phyloP scores from a whole-genome alignment of 805 yeast genomes.

The Blastobotrys mokoenaii region DNA sequence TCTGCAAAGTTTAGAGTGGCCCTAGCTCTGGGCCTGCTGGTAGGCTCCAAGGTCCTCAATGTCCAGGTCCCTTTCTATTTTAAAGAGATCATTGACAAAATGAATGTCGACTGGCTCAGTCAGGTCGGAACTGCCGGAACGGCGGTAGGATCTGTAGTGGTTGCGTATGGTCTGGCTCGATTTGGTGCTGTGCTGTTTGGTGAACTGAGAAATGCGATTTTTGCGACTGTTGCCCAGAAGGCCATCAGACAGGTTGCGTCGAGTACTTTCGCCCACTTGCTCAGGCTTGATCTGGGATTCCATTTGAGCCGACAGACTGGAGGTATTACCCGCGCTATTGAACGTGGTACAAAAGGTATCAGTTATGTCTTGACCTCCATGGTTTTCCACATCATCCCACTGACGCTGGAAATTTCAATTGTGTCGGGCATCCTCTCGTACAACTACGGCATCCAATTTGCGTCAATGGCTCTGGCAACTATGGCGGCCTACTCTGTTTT shows the following conservation, averaged over 20 bases:
- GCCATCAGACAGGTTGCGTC: slow-evolving; percentile 87
- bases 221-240: slow-evolving; percentile 90
- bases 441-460: slow-evolving; percentile 82
- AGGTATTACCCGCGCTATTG: slow-evolving; percentile 92
- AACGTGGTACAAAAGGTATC: slow-evolving; percentile 95
- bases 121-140: slow-evolving; percentile 60
- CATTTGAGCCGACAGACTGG: slow-evolving; percentile 92
- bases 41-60: slow-evolving; percentile 76
- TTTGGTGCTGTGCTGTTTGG: slow-evolving; percentile 94
- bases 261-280: slow-evolving; percentile 75
- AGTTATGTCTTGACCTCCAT: slow-evolving; percentile 86
- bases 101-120: slow-evolving; percentile 82
- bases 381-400: slow-evolving; percentile 96
- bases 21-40: slow-evolving; percentile 61
- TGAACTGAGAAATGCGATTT: slow-evolving; percentile 88
- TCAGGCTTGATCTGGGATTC: slow-evolving; percentile 79
- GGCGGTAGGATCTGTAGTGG: slow-evolving; percentile 54
- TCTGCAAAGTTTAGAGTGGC: slow-evolving; percentile 58
- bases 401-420: slow-evolving; percentile 81
- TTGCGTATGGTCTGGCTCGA: slow-evolving; percentile 90
- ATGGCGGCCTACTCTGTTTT: slow-evolving; percentile 84
- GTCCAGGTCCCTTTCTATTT: slow-evolving; percentile 96
- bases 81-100: slow-evolving; percentile 77
- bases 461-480: slow-evolving; percentile 78
- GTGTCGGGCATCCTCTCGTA: slow-evolving; percentile 92